Evolutionary conservation across 2,329 filamentous ascomycete genomes (phyloP).

Genomic region (Aschersonia sp.): DNA sequence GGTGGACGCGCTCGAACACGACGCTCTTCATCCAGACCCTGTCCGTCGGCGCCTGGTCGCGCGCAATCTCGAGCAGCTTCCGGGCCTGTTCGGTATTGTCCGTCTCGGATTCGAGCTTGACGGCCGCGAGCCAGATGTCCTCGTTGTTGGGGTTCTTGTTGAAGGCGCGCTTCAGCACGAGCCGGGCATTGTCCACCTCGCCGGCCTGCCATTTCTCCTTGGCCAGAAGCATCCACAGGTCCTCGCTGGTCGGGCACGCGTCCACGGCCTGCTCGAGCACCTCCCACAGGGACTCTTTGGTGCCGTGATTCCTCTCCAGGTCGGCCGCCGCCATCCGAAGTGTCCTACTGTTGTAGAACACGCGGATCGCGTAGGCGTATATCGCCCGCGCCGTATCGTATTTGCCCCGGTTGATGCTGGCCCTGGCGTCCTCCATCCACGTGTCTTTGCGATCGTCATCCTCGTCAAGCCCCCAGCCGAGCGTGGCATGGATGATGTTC

Average conservation of each 20-base stretch:
- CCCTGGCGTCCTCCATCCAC: slow-evolving; percentile 86
- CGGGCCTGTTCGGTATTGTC: slow-evolving; percentile 69
- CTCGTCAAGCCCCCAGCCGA: slow-evolving; percentile 87
- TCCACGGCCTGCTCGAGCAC: slow-evolving; percentile 88
- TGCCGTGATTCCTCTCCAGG: slow-evolving; percentile 79
- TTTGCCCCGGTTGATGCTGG: slow-evolving; percentile 63
- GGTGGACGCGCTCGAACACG: slow-evolving; percentile 77
- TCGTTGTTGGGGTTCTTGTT: slow-evolving; percentile 93
- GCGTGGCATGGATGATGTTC: slow-evolving; percentile 80
- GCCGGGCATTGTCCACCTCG: slow-evolving; percentile 72
- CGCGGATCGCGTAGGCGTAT: slow-evolving; percentile 75
- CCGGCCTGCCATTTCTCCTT: slow-evolving; percentile 88
- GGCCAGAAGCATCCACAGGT: slow-evolving; percentile 89
- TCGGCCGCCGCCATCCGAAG: slow-evolving; percentile 87
- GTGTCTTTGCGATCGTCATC: slow-evolving; percentile 92
- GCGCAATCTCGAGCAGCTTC: slow-evolving; percentile 65
- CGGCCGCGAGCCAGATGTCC: slow-evolving; percentile 92
- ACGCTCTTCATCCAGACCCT: slow-evolving; percentile 96
- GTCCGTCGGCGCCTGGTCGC: slow-evolving; percentile 82
- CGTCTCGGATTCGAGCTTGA: slow-evolving; percentile 90
- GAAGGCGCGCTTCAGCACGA: slow-evolving; percentile 79
- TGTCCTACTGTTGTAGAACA: slow-evolving; percentile 78
- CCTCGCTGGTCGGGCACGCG: slow-evolving; percentile 79
- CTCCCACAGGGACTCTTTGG: slow-evolving; percentile 66
- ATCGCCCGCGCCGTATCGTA: slow-evolving; percentile 90